A percentile compares a stretch with the other conserved stretches of the same genome.
These are phyloP conservation scores for Vaccinium macrocarpon DNA, from an alignment of 148 eudicot species.

Conservation along the genomic window DNA sequence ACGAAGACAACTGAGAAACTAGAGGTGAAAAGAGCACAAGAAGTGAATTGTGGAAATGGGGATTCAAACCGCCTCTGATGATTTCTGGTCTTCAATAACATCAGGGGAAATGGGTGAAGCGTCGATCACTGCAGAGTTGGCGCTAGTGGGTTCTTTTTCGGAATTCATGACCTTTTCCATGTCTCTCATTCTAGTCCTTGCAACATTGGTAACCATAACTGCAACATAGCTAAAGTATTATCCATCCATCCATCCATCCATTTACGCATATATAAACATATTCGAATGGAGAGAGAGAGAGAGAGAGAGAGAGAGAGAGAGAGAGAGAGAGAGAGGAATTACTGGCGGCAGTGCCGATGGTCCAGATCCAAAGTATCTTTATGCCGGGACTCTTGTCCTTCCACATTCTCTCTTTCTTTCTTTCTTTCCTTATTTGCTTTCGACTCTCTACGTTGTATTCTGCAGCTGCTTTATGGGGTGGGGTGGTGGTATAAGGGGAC, in stretches of 20 bases:
- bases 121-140: conserved; percentile 22
- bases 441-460: neutral
- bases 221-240: conserved; percentile 13
- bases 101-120: conserved; percentile 29
- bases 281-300: neutral
- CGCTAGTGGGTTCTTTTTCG: conserved; percentile 20
- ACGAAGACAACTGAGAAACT: neutral
- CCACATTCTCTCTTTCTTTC: conserved; percentile 32
- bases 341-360: conserved; percentile 80
- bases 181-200: conserved; percentile 52
- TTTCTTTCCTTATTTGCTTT: neutral
- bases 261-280: neutral
- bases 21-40: neutral
- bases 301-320: conserved; percentile 4
- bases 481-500: no score
- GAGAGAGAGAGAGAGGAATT: conserved; percentile 7
- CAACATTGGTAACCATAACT: conserved; percentile 67
- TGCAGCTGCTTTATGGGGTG: no score
- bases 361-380: conserved; percentile 90
- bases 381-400: conserved; percentile 72
- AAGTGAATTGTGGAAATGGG: neutral
- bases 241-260: neutral
- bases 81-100: conserved; percentile 32
- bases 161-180: conserved; percentile 56
- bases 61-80: conserved; percentile 17